A percentile compares a stretch with the other conserved stretches of the same genome.
Evolutionary conservation across 140 eudicot genomes (phyloP).

Genomic region (Oenanthe javanica): DNA sequence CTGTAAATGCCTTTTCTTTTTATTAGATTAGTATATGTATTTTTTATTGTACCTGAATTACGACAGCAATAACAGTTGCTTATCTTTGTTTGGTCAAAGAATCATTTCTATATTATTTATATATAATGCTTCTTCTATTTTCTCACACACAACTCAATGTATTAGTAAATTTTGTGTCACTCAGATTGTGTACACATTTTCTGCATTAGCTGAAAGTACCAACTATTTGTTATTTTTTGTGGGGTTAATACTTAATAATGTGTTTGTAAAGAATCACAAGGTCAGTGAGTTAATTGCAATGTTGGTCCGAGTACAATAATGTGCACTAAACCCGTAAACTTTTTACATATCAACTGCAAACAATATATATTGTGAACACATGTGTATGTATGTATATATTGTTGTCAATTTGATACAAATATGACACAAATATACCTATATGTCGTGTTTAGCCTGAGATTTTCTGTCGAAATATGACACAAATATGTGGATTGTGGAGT

Average conservation of each 20-base stretch:
- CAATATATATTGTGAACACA: not conserved
- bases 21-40: too few species aligned
- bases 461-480: not conserved
- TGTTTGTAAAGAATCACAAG: not conserved
- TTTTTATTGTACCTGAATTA: too few species aligned
- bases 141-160: not conserved
- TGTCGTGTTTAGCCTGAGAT: not conserved
- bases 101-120: not conserved
- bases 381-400: too few species aligned
- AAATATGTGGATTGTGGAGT: too few species aligned
- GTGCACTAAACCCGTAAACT: not conserved
- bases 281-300: not conserved
- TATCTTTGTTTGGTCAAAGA: not conserved
- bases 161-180: not conserved
- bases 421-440: too few species aligned
- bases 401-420: too few species aligned
- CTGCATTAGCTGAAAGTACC: not conserved
- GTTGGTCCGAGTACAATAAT: not conserved
- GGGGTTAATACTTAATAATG: not conserved
- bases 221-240: not conserved
- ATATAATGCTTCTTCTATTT: too few species aligned
- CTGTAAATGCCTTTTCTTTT: not conserved
- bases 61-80: not conserved
- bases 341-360: not conserved
- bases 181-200: not conserved